Percentiles rank a stretch among this genome's conserved stretches.
These are phyloP conservation scores for Umbilicus rupestris DNA, from an alignment of 164 flowering plant genomes.

Conservation along the genomic window DNA sequence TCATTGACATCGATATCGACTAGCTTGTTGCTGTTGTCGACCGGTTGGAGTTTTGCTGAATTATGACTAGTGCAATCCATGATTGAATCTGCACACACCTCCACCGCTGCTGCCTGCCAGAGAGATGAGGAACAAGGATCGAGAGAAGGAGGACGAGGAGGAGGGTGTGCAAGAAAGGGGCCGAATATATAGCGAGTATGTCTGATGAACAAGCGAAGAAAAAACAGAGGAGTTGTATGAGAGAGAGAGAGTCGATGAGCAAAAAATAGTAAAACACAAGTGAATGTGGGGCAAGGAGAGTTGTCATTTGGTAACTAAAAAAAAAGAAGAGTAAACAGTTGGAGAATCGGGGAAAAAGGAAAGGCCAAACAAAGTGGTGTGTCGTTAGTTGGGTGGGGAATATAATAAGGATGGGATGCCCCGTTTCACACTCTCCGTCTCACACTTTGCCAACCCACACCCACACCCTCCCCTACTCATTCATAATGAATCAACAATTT, in stretches of 20 bases:
- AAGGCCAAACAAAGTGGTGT: background rate
- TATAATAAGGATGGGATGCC: background rate
- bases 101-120: background rate
- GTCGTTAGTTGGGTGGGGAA: background rate
- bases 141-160: background rate
- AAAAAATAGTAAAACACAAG: conserved; percentile 6
- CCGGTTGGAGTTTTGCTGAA: background rate
- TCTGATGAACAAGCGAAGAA: background rate
- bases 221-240: background rate
- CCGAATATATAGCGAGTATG: background rate
- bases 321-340: background rate
- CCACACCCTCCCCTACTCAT: no score
- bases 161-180: background rate
- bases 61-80: background rate
- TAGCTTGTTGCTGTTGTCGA: background rate
- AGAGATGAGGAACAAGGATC: background rate
- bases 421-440: background rate
- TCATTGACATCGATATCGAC: no score
- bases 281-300: background rate
- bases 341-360: background rate
- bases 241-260: background rate
- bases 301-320: background rate
- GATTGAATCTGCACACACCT: background rate
- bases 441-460: background rate
- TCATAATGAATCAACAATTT: no score